Evolutionary conservation across 2,329 filamentous ascomycete species (phyloP).

Genomic region (Lojkania enalia): DNA sequence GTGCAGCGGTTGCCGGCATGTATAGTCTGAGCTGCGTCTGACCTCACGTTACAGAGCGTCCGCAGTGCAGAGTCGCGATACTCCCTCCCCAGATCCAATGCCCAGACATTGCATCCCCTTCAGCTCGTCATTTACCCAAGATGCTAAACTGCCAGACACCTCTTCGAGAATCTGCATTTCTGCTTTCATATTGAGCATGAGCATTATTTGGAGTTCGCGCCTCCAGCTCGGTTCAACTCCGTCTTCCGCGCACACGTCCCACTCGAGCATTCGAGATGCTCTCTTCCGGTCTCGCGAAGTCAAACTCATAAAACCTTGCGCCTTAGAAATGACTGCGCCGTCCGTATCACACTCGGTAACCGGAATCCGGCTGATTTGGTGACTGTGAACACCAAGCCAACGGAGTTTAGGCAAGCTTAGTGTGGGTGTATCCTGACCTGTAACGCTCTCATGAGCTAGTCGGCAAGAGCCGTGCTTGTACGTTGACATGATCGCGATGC

Average conservation of each 20-base stretch:
- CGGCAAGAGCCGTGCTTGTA: constrained; percentile 72
- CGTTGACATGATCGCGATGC: constrained; percentile 71
- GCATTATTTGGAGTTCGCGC: constrained; percentile 70
- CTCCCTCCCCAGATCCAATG: no score
- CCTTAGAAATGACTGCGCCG: constrained; percentile 17
- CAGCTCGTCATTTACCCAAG: constrained; percentile 35
- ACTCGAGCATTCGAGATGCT: constrained; percentile 58
- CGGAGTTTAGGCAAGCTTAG: constrained; percentile 54
- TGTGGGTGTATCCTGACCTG: constrained; percentile 39
- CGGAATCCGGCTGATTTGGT: constrained; percentile 30
- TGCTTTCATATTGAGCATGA: constrained; percentile 73
- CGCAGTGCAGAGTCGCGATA: no score
- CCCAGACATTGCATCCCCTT: no score
- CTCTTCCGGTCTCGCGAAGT: constrained; percentile 61
- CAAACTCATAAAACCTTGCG: constrained; percentile 55
- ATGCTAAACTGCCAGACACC: constrained; percentile 31
- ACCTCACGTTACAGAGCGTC: no score
- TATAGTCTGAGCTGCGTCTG: no score
- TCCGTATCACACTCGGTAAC: constrained; percentile 18
- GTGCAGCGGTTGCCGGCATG: no score
- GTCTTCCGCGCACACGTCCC: constrained; percentile 40
- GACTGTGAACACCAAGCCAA: constrained; percentile 66
- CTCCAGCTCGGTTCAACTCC: constrained; percentile 47
- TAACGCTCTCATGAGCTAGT: constrained; percentile 61
- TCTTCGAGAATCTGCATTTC: constrained; percentile 73